Conservation (phyloP, 2,329 filamentous ascomycete species). For the Claviceps paspali region DNA sequence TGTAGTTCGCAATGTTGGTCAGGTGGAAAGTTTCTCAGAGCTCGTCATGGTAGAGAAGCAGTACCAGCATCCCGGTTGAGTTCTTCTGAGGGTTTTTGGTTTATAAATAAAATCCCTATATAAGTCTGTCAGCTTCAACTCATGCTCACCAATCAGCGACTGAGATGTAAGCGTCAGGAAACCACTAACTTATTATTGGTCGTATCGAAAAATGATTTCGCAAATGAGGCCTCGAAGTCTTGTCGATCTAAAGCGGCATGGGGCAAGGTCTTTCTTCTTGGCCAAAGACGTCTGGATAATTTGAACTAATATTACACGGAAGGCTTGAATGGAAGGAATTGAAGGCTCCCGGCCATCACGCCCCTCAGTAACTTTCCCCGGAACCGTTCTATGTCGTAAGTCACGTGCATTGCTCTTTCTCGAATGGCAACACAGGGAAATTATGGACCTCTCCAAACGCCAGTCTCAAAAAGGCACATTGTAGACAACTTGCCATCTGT, state of each 20-base stretch:
- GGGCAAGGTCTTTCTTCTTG: not conserved
- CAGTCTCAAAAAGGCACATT: constrained; percentile 4
- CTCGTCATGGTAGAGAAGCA: constrained; percentile 1
- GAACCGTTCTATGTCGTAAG: constrained; percentile 7
- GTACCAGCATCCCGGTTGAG: not conserved
- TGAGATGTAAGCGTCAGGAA: constrained; percentile 7
- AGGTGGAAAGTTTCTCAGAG: not conserved
- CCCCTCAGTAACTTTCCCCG: constrained; percentile 10
- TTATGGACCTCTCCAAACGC: constrained; percentile 8
- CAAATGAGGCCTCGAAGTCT: not conserved
- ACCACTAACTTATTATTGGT: constrained; percentile 8
- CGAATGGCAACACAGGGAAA: constrained; percentile 4
- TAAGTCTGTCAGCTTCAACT: constrained; percentile 5
- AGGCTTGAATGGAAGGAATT: constrained; percentile 12
- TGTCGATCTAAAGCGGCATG: constrained; percentile 1
- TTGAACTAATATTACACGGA: constrained; percentile 8
- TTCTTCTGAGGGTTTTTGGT: no score
- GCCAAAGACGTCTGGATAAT: constrained; percentile 7
- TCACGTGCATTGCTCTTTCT: constrained; percentile 10
- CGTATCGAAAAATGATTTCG: not conserved
- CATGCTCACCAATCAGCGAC: constrained; percentile 1
- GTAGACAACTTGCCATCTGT: not conserved
- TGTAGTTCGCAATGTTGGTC: constrained; percentile 4
- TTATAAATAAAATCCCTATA: constrained; percentile 1
- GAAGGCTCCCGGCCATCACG: constrained; percentile 11